Conservation (phyloP, 257 asterid species). For the Lycium ferocissimum region DNA sequence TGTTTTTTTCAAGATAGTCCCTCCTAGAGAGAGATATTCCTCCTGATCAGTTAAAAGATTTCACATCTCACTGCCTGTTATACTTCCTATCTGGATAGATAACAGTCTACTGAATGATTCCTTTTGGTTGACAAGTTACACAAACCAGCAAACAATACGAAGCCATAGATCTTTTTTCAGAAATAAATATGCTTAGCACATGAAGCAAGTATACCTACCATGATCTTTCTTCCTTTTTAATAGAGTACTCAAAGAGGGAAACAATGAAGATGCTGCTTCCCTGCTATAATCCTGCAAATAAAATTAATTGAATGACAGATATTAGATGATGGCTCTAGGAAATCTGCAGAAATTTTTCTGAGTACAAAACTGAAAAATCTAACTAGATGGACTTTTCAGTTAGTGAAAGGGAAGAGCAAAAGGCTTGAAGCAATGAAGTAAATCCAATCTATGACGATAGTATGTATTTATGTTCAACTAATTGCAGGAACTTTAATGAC, state of each 20-base stretch:
- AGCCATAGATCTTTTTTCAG: not conserved
- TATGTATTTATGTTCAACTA: not conserved
- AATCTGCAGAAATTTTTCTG: not conserved
- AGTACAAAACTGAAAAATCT: not conserved
- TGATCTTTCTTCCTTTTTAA: constrained; percentile 87
- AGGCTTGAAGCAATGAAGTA: constrained; percentile 18
- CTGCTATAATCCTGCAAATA: constrained; percentile 74
- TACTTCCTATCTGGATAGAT: not conserved
- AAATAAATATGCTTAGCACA: constrained; percentile 2
- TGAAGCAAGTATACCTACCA: constrained; percentile 44
- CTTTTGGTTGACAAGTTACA: not conserved
- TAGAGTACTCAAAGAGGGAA: constrained; percentile 63
- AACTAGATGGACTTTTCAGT: not conserved
- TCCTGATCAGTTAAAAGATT: not conserved
- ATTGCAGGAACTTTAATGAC: constrained; percentile 43
- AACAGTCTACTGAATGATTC: not conserved
- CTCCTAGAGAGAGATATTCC: constrained; percentile 4
- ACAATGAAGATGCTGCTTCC: constrained; percentile 64
- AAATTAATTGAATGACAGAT: not conserved
- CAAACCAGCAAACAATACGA: not conserved
- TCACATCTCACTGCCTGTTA: not conserved
- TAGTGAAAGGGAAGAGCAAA: not conserved
- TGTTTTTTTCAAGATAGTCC: not conserved
- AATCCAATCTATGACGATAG: not conserved
- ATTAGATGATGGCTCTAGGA: not conserved